Evolutionary conservation across 2,329 filamentous ascomycete species (phyloP), one percentile per base, ranked within the genome.

Genomic region (Fusarium ramigenum): DNA sequence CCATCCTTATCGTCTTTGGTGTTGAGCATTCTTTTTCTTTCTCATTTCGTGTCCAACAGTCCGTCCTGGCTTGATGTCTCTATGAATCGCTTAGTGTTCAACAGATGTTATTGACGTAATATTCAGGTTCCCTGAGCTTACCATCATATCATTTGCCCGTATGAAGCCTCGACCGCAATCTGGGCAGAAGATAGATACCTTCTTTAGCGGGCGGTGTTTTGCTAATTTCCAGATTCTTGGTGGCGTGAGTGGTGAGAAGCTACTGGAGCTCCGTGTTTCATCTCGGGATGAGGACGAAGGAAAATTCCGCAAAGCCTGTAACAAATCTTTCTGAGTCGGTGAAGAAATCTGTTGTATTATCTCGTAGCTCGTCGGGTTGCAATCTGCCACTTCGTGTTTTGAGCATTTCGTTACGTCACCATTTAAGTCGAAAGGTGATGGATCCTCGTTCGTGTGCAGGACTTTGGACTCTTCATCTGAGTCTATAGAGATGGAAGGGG

Each of bases 391-490:
- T 43, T 43, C 15, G 9, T 18, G n/a, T 23, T 23, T 23, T 8
- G 15, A 43, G 15, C 42, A 9, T 43, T 43, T 23, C 9, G n/a
- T 12, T 9, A 18, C 15, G 1, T 23, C 42, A 18, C 10, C n/a
- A 44, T 5, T 1, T 44, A 6, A 25, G 42, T 9, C 42, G 10
- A 25, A 25, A 25, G 9, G n/a, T 44, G 10, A 7, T 25, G n/a
- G 16, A 6, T 18, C 11, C 42, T 25, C 9, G 23, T 43, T 4
- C 5, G 6, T 18, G 16, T 7, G 42, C 23, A 44, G n/a, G n/a
- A 11, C 2, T 1, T 18, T 6, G 7, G 42, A 9, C 0, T 25
- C 16, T 25, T 12, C 42, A 12, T 12, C 7, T 2, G 2, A 5
- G 6, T 44, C 5, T 12, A 4, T 5, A 18, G n/a, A 7, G n/a